phyloP scores from a whole-genome alignment of 129 eudicot genomes.

The Pulicaria dysenterica region DNA sequence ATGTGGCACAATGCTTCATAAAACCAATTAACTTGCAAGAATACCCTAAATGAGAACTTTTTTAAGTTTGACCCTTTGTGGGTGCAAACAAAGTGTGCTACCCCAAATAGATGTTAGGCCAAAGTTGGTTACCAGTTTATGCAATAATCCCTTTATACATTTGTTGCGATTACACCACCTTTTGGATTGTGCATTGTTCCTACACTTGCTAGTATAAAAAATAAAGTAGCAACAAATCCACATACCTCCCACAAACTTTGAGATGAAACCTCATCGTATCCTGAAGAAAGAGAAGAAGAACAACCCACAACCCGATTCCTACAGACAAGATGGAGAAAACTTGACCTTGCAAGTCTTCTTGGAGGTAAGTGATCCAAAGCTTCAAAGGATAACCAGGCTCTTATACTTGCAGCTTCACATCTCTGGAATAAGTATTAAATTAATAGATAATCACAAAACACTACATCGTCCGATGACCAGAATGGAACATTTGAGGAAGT shows the following conservation, averaged over 20 bases:
- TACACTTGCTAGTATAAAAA: constrained; percentile 12
- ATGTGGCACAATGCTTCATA: neutral
- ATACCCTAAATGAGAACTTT: neutral
- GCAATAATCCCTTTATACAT: neutral
- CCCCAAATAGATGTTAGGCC: neutral
- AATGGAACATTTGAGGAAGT: neutral
- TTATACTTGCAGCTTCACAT: constrained; percentile 42
- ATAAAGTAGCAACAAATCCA: constrained; percentile 19
- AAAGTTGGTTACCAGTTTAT: neutral
- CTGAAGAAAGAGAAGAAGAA: constrained; percentile 56
- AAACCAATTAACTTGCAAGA: neutral
- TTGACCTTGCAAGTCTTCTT: constrained; percentile 38
- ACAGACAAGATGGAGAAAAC: constrained; percentile 32
- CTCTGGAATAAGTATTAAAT: constrained; percentile 52
- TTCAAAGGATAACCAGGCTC: constrained; percentile 22
- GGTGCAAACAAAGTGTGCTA: neutral
- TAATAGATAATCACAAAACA: constrained; percentile 8
- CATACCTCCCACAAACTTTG: constrained; percentile 94
- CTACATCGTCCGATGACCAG: constrained; percentile 3
- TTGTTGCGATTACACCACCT: neutral
- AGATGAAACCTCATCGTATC: constrained; percentile 56
- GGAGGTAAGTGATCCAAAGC: constrained; percentile 38
- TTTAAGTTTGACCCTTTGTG: neutral
- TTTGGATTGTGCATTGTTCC: constrained; percentile 4
- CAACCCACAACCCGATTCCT: constrained; percentile 59